These are phyloP conservation scores for Tritrichomonas foetus DNA, from an alignment of 208 protist genomes.

Conservation along the genomic window DNA sequence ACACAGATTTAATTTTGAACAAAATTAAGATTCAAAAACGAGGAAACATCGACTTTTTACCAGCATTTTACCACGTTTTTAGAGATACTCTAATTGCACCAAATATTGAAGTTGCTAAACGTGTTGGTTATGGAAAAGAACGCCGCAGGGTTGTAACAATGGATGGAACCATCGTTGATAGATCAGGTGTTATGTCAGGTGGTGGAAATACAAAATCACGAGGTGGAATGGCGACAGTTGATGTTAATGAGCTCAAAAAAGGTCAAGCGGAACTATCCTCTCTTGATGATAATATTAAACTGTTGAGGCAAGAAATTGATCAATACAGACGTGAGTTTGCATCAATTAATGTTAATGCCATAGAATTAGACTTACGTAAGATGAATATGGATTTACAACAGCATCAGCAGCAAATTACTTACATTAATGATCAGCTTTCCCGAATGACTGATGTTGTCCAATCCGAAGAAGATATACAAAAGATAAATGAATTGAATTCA, in stretches of 20 bases:
- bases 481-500: background rate
- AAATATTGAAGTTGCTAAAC: background rate
- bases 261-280: background rate
- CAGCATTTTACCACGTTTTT: background rate
- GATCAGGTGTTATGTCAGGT: slow-evolving; percentile 90
- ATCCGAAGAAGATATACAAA: background rate
- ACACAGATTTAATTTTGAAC: slow-evolving; percentile 66
- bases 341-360: background rate
- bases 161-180: slow-evolving; percentile 69
- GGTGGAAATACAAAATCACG: slow-evolving; percentile 70
- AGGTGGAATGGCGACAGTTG: slow-evolving; percentile 59
- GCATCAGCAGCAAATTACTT: background rate
- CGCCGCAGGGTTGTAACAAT: slow-evolving; percentile 52
- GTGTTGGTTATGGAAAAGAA: slow-evolving; percentile 47
- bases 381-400: background rate
- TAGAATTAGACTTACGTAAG: background rate
- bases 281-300: background rate
- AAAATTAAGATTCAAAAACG: background rate
- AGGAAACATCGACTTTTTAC: background rate
- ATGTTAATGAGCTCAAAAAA: background rate
- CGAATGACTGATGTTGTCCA: background rate
- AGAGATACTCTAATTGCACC: background rate
- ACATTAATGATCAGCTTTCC: background rate
- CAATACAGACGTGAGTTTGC: background rate
- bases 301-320: background rate